A percentile compares a stretch with the other conserved stretches of the same genome.
These are phyloP conservation scores for Lactarius pseudohatsudake DNA, from an alignment of 768 basidiomycete genomes.

Conservation along the genomic window DNA sequence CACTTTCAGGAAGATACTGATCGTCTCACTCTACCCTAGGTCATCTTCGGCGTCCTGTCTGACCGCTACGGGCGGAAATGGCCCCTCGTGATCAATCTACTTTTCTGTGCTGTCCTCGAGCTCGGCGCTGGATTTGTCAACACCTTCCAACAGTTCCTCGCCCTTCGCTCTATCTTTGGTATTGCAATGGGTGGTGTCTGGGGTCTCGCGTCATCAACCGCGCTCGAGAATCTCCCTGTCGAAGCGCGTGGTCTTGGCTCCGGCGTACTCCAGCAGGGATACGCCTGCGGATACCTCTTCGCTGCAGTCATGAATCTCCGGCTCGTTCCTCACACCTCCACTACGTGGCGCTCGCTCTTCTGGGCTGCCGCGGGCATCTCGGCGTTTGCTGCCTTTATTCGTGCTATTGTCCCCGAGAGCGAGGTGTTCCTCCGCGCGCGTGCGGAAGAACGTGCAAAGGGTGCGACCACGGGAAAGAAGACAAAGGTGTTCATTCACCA, in stretches of 20 bases:
- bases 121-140: conserved; percentile 79
- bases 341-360: conserved; percentile 74
- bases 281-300: conserved; percentile 85
- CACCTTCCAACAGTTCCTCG: conserved; percentile 78
- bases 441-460: conserved; percentile 47
- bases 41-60: conserved; percentile 79
- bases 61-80: conserved; percentile 94
- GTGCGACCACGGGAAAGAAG: conserved; percentile 46
- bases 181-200: conserved; percentile 90
- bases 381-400: conserved; percentile 64
- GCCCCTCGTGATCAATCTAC: conserved; percentile 78
- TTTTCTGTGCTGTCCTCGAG: conserved; percentile 71
- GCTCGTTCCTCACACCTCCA: conserved; percentile 44
- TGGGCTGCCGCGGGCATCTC: conserved; percentile 79
- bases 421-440: conserved; percentile 67
- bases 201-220: conserved; percentile 79
- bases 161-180: conserved; percentile 81
- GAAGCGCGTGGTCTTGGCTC: conserved; percentile 84
- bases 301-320: conserved; percentile 81
- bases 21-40: conserved; percentile 27
- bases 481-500: conserved; percentile 72
- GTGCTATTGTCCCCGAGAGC: conserved; percentile 76
- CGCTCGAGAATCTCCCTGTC: conserved; percentile 86
- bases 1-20: conserved; percentile 7
- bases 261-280: conserved; percentile 87